Percentiles rank a stretch among this genome's conserved stretches.
These are phyloP conservation scores for Dillenia turbinata DNA, from an alignment of 164 flowering plant species.

Conservation along the genomic window DNA sequence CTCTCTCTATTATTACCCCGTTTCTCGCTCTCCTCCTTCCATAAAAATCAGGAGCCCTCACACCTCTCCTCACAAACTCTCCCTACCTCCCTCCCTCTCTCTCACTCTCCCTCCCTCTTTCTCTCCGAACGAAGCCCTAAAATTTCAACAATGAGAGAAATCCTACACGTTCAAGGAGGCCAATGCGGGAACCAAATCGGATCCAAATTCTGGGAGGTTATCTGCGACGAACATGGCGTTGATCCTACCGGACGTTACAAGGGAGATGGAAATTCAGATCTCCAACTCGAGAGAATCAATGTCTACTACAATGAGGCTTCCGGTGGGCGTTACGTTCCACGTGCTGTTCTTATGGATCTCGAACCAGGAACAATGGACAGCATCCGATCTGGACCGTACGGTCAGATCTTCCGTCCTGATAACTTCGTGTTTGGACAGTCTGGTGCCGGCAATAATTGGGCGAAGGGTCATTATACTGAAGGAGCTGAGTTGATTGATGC, in stretches of 20 bases:
- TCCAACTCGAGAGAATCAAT: conserved; percentile 31
- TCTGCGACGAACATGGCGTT: conserved; percentile 26
- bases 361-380: conserved; percentile 40
- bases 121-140: neutral
- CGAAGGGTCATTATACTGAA: conserved; percentile 22
- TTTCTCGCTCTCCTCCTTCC: neutral
- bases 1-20: neutral
- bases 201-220: conserved; percentile 29
- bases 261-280: conserved; percentile 18
- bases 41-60: neutral
- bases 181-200: conserved; percentile 33
- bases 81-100: neutral
- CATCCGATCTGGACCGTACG: conserved; percentile 26
- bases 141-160: conserved; percentile 19
- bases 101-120: neutral
- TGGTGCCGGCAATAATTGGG: conserved; percentile 22
- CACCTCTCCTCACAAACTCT: neutral
- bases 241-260: conserved; percentile 23
- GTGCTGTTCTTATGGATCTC: conserved; percentile 38
- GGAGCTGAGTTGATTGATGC: conserved; percentile 25
- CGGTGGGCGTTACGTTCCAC: conserved; percentile 28
- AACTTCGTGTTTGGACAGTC: conserved; percentile 23
- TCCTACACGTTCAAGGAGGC: conserved; percentile 28
- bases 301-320: conserved; percentile 31
- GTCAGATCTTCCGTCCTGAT: conserved; percentile 28